These are phyloP conservation scores for Pythium sp. DNA, from an alignment of 352 stramenopile species.

Conservation along the genomic window DNA sequence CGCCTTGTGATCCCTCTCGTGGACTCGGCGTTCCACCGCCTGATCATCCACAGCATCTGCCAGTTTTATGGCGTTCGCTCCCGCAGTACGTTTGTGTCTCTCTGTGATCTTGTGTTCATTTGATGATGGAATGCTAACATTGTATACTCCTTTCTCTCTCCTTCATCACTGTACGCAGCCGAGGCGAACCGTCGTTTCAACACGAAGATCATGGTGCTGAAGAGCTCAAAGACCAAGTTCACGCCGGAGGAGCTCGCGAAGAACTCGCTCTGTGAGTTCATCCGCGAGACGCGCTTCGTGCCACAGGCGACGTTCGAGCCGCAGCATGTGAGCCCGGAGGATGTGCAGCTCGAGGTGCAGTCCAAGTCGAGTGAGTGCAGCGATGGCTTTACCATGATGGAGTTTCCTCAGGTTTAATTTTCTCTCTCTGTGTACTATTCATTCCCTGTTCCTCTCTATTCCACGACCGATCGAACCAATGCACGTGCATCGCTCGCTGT, in stretches of 20 bases:
- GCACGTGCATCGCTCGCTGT: slow-evolving; percentile 3
- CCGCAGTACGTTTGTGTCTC: slow-evolving; percentile 56
- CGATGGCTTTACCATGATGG: slow-evolving; percentile 73
- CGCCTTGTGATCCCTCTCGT: slow-evolving; percentile 70
- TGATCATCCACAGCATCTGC: slow-evolving; percentile 86
- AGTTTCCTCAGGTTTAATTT: slow-evolving; percentile 60
- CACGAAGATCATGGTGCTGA: slow-evolving; percentile 83
- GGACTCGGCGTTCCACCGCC: slow-evolving; percentile 83
- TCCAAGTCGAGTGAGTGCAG: slow-evolving; percentile 82
- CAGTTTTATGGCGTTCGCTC: slow-evolving; percentile 87
- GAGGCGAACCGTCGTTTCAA: slow-evolving; percentile 66
- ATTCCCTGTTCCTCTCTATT: not conserved
- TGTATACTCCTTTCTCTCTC: not conserved
- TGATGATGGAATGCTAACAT: not conserved
- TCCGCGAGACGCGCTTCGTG: slow-evolving; percentile 63
- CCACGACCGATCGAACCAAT: too few species aligned
- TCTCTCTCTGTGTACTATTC: slow-evolving; percentile 11
- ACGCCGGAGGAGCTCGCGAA: slow-evolving; percentile 43
- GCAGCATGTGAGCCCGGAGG: slow-evolving; percentile 15
- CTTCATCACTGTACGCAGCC: slow-evolving; percentile 26
- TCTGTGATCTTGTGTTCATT: not conserved
- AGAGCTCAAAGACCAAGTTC: slow-evolving; percentile 53
- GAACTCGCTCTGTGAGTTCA: slow-evolving; percentile 74
- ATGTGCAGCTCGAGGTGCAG: slow-evolving; percentile 50
- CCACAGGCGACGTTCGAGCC: slow-evolving; percentile 7